Evolutionary conservation across 164 flowering plant species (phyloP).

Genomic region (Vitis rotundifolia): DNA sequence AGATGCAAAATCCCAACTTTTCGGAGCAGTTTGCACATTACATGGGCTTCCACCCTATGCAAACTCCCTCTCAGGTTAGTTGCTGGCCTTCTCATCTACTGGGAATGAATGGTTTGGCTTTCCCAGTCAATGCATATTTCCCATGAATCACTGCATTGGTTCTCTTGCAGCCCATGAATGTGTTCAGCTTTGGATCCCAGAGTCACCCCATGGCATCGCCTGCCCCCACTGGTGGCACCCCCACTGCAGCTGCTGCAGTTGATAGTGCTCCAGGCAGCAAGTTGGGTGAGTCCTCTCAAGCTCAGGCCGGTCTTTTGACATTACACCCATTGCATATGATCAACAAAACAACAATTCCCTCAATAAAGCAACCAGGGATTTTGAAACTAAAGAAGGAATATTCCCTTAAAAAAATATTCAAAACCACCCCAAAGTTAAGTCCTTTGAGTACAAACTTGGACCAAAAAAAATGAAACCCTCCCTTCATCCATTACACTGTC

Average conservation of each 20-base stretch:
- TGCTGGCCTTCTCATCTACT: not conserved
- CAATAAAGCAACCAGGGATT: no score
- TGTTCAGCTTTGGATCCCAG: conserved; percentile 42
- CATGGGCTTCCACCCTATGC: conserved; percentile 50
- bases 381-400: no score
- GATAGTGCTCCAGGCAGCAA: conserved; percentile 28
- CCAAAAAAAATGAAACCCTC: no score
- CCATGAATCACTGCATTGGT: not conserved
- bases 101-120: no score
- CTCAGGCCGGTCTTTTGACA: no score
- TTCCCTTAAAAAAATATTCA: no score
- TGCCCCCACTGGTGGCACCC: conserved; percentile 18
- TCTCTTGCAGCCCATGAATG: conserved; percentile 48
- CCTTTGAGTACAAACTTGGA: no score
- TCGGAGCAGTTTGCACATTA: conserved; percentile 43
- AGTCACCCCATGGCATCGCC: conserved; percentile 28
- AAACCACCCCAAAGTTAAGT: no score
- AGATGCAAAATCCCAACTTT: conserved; percentile 38
- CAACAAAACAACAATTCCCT: no score
- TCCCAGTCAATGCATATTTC: not conserved
- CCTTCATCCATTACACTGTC: no score
- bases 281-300: conserved; percentile 16
- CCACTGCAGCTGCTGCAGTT: conserved; percentile 20
- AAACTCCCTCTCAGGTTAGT: conserved; percentile 41
- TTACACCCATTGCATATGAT: no score